Evolutionary conservation across 2,329 filamentous ascomycete genomes (phyloP).

Genomic region (Apiospora rasikravindrae): DNA sequence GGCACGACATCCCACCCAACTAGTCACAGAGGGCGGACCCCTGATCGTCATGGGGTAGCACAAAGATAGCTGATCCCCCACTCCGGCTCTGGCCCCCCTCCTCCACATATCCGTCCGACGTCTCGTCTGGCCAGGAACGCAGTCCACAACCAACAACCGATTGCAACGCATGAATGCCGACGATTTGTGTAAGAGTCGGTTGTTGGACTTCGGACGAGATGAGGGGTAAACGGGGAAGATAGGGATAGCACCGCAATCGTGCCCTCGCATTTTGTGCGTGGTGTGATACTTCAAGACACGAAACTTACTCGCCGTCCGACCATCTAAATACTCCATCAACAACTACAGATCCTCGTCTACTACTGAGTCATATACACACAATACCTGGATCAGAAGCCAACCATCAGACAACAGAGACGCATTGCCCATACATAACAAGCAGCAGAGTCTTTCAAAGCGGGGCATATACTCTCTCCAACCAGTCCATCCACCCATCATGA

Average conservation of each 20-base stretch:
- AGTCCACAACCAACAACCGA: background rate
- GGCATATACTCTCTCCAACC: background rate
- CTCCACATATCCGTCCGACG: background rate
- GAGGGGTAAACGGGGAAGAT: background rate
- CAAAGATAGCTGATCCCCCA: constrained; percentile 5
- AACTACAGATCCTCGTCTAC: background rate
- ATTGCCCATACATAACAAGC: background rate
- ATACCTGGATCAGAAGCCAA: background rate
- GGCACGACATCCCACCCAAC: background rate
- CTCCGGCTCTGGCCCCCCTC: background rate
- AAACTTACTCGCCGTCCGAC: background rate
- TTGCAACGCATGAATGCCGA: background rate
- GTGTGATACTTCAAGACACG: background rate
- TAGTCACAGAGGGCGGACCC: background rate
- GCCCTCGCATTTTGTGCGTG: background rate
- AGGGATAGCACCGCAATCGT: background rate
- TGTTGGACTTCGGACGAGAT: background rate
- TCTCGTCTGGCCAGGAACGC: background rate
- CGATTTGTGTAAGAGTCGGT: background rate
- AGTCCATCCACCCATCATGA: background rate
- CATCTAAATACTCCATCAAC: background rate
- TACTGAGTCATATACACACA: background rate
- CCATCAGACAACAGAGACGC: background rate
- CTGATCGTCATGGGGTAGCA: background rate
- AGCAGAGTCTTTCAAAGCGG: background rate